A percentile compares a stretch with the other conserved stretches of the same genome.
Evolutionary conservation across 768 basidiomycete species (phyloP).

Genomic region (Termitomyces sp.): DNA sequence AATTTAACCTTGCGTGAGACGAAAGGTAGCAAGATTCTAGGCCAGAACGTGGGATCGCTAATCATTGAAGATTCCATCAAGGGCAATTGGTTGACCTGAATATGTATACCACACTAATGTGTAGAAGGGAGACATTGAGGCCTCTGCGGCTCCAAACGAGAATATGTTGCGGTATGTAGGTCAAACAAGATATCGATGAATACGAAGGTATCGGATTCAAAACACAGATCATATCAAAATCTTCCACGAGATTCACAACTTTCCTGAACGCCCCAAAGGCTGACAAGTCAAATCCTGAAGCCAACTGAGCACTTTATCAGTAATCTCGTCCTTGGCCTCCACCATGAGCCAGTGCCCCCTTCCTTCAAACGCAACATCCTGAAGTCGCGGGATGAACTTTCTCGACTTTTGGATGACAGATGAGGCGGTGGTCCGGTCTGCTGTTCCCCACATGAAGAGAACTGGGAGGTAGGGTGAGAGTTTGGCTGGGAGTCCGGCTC

Average conservation of each 20-base stretch:
- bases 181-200: not conserved
- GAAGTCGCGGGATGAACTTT: slow-evolving; percentile 48
- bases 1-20: too few relatives aligned
- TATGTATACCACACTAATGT: too few relatives aligned
- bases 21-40: too few relatives aligned
- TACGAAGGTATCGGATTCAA: not conserved
- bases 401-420: slow-evolving; percentile 37
- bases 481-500: slow-evolving; percentile 37
- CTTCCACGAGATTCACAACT: slow-evolving; percentile 10
- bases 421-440: slow-evolving; percentile 46
- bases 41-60: too few relatives aligned
- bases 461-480: slow-evolving; percentile 51
- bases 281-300: slow-evolving; percentile 30
- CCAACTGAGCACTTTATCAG: slow-evolving; percentile 45
- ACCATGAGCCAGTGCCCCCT: slow-evolving; percentile 70
- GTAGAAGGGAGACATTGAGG: too few relatives aligned
- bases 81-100: too few relatives aligned
- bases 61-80: too few relatives aligned
- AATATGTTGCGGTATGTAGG: too few relatives aligned
- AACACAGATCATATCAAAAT: not conserved
- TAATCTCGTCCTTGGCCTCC: slow-evolving; percentile 55
- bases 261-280: slow-evolving; percentile 9
- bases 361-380: slow-evolving; percentile 50
- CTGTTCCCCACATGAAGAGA: slow-evolving; percentile 57
- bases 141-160: too few relatives aligned